Evolutionary conservation across 768 basidiomycete species (phyloP), one percentile per base, ranked within the genome.

Genomic region (Amyloporia xantha): DNA sequence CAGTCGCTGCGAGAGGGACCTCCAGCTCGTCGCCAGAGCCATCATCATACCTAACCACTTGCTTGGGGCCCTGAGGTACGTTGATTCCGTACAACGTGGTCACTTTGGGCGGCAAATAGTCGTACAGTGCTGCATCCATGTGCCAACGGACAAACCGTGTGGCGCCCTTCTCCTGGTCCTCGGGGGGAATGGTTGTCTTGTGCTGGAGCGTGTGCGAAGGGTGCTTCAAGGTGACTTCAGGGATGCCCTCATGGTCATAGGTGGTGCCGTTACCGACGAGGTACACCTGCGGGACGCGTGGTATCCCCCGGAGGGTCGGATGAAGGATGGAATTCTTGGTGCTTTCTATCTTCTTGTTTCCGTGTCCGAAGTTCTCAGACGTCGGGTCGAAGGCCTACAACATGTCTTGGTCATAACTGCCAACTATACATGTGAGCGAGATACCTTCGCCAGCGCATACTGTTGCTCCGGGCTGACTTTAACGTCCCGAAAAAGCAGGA

Each of bases 121-220:
- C 78, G 60, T 86, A 87, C 28, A 90, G 66, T 0, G 88, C 88
- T 1, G 91, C 90, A 54, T 92, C 91, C 64, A 92, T 91, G 64
- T 93, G 88, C 89, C 89, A 91, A 47, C 90, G 72, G 63, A 88
- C 91, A 73, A 87, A 92, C 30, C 90, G 76, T 17, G 90, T 92
- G 38, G 74, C 65, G 24, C 88, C 89, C 27, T 74, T 71, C 2
- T 67, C 78, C 56, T 86, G 84, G 50, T 92, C 91, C 55, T 82
- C 84, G 2, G 72, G 68, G 11, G 81, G 78, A 36, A 93, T 73
- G 25, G 61, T 63, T 20, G 83, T 84, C 66, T 86, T 88, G 72
- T 93, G 91, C 67, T 92, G 93, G 1, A 83, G 84, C 30, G 72
- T 78, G 65, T 93, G 91, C 47, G 78, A 81, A 2, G 89, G 89